phyloP scores from a whole-genome alignment of 371 early-diverging fungal species.

The Mortierella sp. region DNA sequence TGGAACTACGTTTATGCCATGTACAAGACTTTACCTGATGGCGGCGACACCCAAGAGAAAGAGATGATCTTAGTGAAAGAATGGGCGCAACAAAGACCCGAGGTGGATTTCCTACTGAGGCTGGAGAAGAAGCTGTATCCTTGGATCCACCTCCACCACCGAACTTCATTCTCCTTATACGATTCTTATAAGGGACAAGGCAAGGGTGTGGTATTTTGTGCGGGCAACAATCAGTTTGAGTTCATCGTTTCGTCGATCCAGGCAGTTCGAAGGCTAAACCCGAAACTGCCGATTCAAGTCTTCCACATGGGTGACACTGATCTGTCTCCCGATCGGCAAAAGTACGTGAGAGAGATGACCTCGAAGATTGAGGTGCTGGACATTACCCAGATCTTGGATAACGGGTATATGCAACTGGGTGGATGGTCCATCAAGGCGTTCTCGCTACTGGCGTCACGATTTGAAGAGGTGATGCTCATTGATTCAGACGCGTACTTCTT shows the following conservation, averaged over 20 bases:
- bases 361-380: conserved; percentile 61
- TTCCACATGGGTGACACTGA: conserved; percentile 73
- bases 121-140: conserved; percentile 28
- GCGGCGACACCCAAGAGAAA: neutral
- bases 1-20: conserved; percentile 29
- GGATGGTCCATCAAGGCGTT: conserved; percentile 75
- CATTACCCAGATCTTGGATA: conserved; percentile 62
- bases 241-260: conserved; percentile 66
- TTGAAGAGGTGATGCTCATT: conserved; percentile 72
- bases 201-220: conserved; percentile 75
- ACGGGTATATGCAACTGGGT: conserved; percentile 60
- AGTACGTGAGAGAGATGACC: conserved; percentile 57
- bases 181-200: conserved; percentile 59
- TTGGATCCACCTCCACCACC: conserved; percentile 15
- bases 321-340: conserved; percentile 55
- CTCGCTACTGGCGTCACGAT: conserved; percentile 73
- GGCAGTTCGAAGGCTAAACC: conserved; percentile 16
- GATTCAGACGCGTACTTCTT: conserved; percentile 81
- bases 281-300: conserved; percentile 75
- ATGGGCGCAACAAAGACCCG: conserved; percentile 9
- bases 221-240: conserved; percentile 71
- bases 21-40: conserved; percentile 7
- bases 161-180: conserved; percentile 26
- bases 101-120: conserved; percentile 29
- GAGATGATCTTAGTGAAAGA: conserved; percentile 2